Base-by-base conservation (phyloP, 352 stramenopile species). In the Globisporangium abappressorium region DNA sequence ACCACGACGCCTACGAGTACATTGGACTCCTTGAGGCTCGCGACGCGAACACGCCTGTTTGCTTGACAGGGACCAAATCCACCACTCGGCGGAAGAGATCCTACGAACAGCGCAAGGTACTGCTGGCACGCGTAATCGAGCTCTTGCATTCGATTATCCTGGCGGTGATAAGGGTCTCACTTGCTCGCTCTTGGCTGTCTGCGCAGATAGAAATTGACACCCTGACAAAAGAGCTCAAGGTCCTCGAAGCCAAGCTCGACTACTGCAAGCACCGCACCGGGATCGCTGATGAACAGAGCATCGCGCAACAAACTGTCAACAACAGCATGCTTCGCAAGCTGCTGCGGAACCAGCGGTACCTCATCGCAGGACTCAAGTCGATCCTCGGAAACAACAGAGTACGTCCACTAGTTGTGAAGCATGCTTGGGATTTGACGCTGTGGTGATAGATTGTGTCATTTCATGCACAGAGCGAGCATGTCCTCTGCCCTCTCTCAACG, bases 301-400 rank as follows among this genome's bases (percentile, higher is more conserved):
- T 57, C 18, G 26, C 18, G 15, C 59, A 64, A n/a, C 41, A 56
- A 26, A 36, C 26, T 3, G 38, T 64, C 20, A 47, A 64, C 20
- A 54, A 41, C 34, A 5, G 5, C 41, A 22, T 64, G 26, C 59
- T 56, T 2, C 59, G 59, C 15, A 41, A 64, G 43, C 43, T 64
- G 5, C 24, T 54, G 43, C 43, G 59, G 20, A 64, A 57, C 43
- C 28, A 64, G 36, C 41, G 57, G 46, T 64, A 64, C 24, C 24
- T 54, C 20, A 18, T 64, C 30, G 59, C 59, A 46, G 43, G 59
- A 24, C 30, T 64, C 43, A 53, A 64, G 43, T 64, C 59, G 26
- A 53, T n/a, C 8, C 11, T 64, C 41, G 59, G 41, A 30, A 26
- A 9, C 24, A 41, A 64, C 15, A 56, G 4, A 8, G 59, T 64